Evolutionary conservation across 306 rosid genomes (phyloP).

Genomic region (Alnus rubra): DNA sequence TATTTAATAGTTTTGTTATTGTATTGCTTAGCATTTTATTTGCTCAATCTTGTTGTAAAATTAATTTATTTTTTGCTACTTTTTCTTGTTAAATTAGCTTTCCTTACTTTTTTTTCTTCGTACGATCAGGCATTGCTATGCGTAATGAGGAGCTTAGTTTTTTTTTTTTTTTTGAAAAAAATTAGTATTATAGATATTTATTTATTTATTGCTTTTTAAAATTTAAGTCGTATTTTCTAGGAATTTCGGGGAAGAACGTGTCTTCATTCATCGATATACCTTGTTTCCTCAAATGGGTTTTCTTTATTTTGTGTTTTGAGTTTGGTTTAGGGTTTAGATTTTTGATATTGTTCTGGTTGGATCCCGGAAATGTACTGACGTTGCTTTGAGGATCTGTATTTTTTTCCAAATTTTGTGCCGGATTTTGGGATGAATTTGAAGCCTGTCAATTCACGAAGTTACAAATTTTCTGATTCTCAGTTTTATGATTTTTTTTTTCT

Average conservation of each 20-base stretch:
- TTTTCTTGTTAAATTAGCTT: not conserved
- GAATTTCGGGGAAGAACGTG: conserved; percentile 7
- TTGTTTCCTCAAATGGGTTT: conserved; percentile 22
- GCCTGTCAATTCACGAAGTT: not conserved
- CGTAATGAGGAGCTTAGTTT: not conserved
- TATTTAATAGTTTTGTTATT: conserved; percentile 3
- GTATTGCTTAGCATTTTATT: not conserved
- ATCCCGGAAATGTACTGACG: conserved; percentile 26
- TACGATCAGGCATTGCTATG: conserved; percentile 32
- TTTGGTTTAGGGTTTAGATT: conserved; percentile 51
- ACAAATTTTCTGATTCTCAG: conserved; percentile 1
- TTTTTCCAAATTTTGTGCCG: not conserved
- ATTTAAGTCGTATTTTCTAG: not conserved
- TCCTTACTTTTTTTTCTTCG: not conserved
- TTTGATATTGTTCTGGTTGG: conserved; percentile 32
- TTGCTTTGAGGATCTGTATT: conserved; percentile 6
- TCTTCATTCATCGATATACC: conserved; percentile 14
- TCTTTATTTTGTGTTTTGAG: conserved; percentile 17
- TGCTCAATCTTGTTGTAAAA: conserved; percentile 4
- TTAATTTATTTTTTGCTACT: not conserved
- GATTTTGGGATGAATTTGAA: not conserved
- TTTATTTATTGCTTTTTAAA: not conserved
- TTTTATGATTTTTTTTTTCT: conserved; percentile 3
- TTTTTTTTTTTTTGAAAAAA: not conserved
- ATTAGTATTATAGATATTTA: not conserved